Evolutionary conservation across 164 flowering plant species (phyloP), one percentile per base, ranked within the genome.

Genomic region (Echeveria elegans): DNA sequence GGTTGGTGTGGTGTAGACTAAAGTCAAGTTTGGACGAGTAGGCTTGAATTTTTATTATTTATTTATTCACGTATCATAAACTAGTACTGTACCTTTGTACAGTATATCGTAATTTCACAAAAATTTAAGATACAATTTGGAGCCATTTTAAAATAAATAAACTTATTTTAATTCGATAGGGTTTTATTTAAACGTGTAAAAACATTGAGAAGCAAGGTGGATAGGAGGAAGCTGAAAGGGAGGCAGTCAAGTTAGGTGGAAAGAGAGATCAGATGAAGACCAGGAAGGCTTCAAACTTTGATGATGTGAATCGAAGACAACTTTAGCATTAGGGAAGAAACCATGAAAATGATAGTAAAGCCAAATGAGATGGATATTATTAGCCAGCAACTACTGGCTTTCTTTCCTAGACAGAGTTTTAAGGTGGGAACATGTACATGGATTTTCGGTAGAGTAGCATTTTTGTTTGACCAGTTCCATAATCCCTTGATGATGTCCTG

Each of bases 1-100:
- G 61, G 32, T 56, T 56, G 61, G 61, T 56, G 26, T 26, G 61
- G 32, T 56, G 61, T 56, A 11, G 61, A 26, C 28, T 11, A 56
- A 32, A 26, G 32, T 32, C 58, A 23, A 52, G 29, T 52, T 6
- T 21, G 14, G 58, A 23, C 23, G 23, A n/a, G n/a, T n/a, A 7
- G 7, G 37, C 37, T 34, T 34, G 37, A 34, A 34, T 7, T 34
- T 34, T 34, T 3, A 34, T 34, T 3, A 7, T 34, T 34, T 34
- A 34, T 3, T 34, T 34, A 34, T 34, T 34, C 7, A 34, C 7
- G 37, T 34, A n/a, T n/a, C n/a, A n/a, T n/a, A n/a, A n/a, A n/a
- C n/a, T n/a, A n/a, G n/a, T n/a, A n/a, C n/a, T n/a, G n/a, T n/a
- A n/a, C n/a, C n/a, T n/a, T n/a, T n/a, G n/a, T n/a, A n/a, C n/a